A percentile compares a stretch with the other conserved stretches of the same genome.
phyloP scores from a whole-genome alignment of 441 rosid species.

The Bocquillonia castaneifolia region DNA sequence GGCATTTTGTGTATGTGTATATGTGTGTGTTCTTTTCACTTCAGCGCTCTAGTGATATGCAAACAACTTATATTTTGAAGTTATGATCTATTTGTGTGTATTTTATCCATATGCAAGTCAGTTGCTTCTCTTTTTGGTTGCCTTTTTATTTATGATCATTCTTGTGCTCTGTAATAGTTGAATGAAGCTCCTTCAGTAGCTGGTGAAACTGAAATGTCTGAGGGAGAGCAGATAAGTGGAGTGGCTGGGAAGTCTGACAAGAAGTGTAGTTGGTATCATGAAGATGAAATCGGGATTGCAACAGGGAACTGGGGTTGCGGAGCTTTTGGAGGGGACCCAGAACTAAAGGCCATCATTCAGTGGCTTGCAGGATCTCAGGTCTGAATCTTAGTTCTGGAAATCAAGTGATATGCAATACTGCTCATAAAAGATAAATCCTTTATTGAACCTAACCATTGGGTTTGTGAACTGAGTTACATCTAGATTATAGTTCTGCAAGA shows the following conservation, averaged over 20 bases:
- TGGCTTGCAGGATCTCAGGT: conserved; percentile 99
- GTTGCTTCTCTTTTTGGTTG: background rate
- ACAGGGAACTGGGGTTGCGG: conserved; percentile 99
- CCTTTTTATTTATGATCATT: background rate
- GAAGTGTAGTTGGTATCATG: conserved; percentile 26
- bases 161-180: conserved; percentile 28
- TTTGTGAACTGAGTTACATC: background rate
- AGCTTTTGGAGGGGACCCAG: conserved; percentile 94
- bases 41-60: background rate
- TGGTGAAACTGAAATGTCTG: conserved; percentile 24
- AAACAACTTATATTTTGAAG: background rate
- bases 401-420: too few relatives aligned
- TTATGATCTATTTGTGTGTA: too few relatives aligned
- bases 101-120: too few relatives aligned
- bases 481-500: too few relatives aligned
- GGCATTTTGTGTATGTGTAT: background rate
- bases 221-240: conserved; percentile 25
- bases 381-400: background rate
- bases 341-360: conserved; percentile 71
- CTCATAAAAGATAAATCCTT: too few relatives aligned
- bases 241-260: conserved; percentile 22
- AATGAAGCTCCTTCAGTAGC: conserved; percentile 34
- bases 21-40: background rate
- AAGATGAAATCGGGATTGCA: conserved; percentile 57
- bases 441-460: background rate